Conservation (phyloP, 192 early-diverging fungal genomes). For the Coemansia sp. region DNA sequence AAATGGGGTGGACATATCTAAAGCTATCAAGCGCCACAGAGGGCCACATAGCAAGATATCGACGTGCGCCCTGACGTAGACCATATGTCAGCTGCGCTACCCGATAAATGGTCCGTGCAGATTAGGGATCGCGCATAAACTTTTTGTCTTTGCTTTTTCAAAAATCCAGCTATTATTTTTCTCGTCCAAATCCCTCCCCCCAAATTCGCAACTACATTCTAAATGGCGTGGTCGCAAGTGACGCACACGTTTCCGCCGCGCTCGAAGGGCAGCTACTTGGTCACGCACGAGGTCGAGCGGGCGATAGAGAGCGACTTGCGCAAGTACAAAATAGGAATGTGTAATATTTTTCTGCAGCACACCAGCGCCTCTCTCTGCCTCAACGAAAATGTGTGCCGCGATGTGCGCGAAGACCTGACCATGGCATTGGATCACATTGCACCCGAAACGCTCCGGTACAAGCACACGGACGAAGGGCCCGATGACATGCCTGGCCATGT, state of each 20-base stretch:
- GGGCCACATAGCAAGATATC: too few species aligned
- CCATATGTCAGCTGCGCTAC: too few species aligned
- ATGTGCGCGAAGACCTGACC: constrained; percentile 82
- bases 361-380: constrained; percentile 88
- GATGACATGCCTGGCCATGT: constrained; percentile 95
- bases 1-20: too few species aligned
- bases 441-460: constrained; percentile 77
- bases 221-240: constrained; percentile 66
- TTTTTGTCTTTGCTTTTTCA: not conserved
- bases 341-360: constrained; percentile 89
- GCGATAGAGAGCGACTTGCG: constrained; percentile 60
- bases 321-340: constrained; percentile 75
- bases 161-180: not conserved
- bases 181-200: not conserved
- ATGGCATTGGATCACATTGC: constrained; percentile 84
- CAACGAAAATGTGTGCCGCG: constrained; percentile 86
- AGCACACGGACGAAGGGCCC: constrained; percentile 84
- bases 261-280: constrained; percentile 75
- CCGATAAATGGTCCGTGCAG: too few species aligned
- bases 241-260: constrained; percentile 63
- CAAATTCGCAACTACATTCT: too few species aligned
- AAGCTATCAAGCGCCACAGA: constrained; percentile 30
- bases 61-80: too few species aligned
- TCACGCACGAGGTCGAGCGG: constrained; percentile 66
- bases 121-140: too few species aligned